Conservation (phyloP, 345 rosid genomes). For the Moricandia arvensis region DNA sequence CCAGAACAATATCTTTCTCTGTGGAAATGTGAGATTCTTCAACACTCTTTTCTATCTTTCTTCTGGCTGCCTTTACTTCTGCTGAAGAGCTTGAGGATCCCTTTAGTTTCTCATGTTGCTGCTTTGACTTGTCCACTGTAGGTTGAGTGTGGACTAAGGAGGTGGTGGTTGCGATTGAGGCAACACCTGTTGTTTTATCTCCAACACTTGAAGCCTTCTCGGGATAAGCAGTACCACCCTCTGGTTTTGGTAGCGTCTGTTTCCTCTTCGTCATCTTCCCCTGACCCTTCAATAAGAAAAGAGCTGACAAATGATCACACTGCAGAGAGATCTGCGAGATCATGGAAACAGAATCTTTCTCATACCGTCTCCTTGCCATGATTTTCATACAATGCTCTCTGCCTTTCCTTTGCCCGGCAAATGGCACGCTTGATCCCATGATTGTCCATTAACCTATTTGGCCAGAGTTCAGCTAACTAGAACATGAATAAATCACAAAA, state of each 20-base stretch:
- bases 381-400: slow-evolving; percentile 21
- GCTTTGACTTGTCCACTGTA: slow-evolving; percentile 36
- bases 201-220: slow-evolving; percentile 43
- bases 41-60: slow-evolving; percentile 52
- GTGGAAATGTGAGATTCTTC: slow-evolving; percentile 41
- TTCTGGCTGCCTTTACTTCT: slow-evolving; percentile 51
- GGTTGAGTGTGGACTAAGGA: slow-evolving; percentile 27
- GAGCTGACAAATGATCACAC: neutral
- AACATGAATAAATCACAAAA: slow-evolving; percentile 28
- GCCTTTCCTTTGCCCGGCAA: slow-evolving; percentile 80
- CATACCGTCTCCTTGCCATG: slow-evolving; percentile 34
- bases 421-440: slow-evolving; percentile 87
- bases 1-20: slow-evolving; percentile 34
- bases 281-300: slow-evolving; percentile 37
- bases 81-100: slow-evolving; percentile 45
- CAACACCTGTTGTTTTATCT: slow-evolving; percentile 40
- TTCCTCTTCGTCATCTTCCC: slow-evolving; percentile 56
- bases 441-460: slow-evolving; percentile 81
- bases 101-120: slow-evolving; percentile 54
- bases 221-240: slow-evolving; percentile 39
- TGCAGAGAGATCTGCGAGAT: neutral
- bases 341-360: neutral
- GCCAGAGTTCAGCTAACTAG: slow-evolving; percentile 92
- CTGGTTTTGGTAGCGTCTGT: slow-evolving; percentile 51
- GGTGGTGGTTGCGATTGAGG: slow-evolving; percentile 38